Evolutionary conservation across 1,284 basidiomycete genomes (phyloP), one percentile per base, ranked within the genome.

Genomic region (Rhizoctonia solani): DNA sequence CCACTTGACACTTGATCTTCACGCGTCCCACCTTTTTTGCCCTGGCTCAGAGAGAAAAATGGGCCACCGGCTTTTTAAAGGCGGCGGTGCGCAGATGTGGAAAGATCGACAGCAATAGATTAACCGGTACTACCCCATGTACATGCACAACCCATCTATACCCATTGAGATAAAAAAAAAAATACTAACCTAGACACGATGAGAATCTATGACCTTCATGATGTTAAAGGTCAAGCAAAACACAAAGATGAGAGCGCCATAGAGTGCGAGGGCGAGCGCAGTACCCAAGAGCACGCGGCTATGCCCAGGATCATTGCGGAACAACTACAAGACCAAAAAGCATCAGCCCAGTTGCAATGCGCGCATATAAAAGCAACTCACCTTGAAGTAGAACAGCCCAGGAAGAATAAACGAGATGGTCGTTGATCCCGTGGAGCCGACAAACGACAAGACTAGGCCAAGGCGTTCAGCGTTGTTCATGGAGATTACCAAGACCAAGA

Each of bases 401-500:
- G 97, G 96, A 3, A 99, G 83, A 74, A 99, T 98, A 78, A 99
- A 99, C 8, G 93, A 95, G 72, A 99, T 95, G 3, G 90, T 98
- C 14, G 96, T 98, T 19, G 92, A 95, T 16, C 97, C 97, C 0
- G 96, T 97, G 9, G 94, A 90, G 5, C 97, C 97, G 27, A 99
- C 97, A 75, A 99, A 97, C 3, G 95, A 93, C 30, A 98, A 81
- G 11, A 98, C 94, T 94, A 73, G 13, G 49, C 16, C 25, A 39
- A 14, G 63, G 25, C 13, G 19, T 23, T 39, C 13, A 19, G 46
- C 8, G 14, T 8, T 29, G 19, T 25, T 4, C 13, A 14, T 9
- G 4, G 23, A 46, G 23, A 32, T 27, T 16, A 13, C 23, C 49
- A 11, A 14, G 52, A 27, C 25, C 21, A 39, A 30, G 44, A 41